Conservation (phyloP, 257 asterid genomes). For the Eustoma russellianum region DNA sequence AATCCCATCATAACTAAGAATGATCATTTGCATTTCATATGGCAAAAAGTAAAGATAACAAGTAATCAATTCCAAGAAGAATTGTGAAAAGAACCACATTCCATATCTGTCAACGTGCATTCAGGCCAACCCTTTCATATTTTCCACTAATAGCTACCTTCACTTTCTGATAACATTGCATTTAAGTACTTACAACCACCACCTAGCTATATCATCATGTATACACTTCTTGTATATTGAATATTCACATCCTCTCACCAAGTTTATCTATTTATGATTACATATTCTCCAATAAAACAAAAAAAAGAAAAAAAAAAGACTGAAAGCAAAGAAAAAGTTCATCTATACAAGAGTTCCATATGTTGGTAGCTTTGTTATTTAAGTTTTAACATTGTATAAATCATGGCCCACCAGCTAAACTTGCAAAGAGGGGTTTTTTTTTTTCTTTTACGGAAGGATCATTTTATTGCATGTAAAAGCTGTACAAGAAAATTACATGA, state of each 20-base stretch:
- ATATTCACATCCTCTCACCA: neutral
- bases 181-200: too few species aligned
- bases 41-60: too few species aligned
- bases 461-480: too few species aligned
- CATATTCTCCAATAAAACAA: neutral
- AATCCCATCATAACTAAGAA: too few species aligned
- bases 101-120: conserved; percentile 2
- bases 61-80: too few species aligned
- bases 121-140: neutral
- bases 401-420: too few species aligned
- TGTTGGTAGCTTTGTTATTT: conserved; percentile 2
- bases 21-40: too few species aligned
- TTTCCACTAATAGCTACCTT: neutral
- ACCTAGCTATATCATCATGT: neutral
- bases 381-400: neutral
- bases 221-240: neutral
- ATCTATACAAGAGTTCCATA: conserved; percentile 1
- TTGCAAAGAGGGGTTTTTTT: too few species aligned
- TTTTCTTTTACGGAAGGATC: too few species aligned
- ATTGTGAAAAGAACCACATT: neutral
- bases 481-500: too few species aligned
- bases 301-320: neutral
- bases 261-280: conserved; percentile 2
- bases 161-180: neutral
- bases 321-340: neutral